Conservation (phyloP, 2,329 filamentous ascomycete species). For the Oidium heveae region DNA sequence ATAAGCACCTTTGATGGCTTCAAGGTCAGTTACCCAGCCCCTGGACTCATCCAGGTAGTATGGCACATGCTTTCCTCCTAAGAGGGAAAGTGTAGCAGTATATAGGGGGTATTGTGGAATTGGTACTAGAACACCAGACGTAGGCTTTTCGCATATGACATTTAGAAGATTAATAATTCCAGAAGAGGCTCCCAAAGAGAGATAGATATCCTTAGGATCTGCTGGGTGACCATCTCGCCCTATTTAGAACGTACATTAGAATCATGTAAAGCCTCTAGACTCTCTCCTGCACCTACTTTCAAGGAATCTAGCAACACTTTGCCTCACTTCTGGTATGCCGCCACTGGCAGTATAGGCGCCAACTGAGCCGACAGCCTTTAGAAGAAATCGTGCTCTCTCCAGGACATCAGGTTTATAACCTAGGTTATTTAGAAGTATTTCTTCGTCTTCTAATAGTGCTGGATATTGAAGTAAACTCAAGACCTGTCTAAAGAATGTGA, state of each 20-base stretch:
- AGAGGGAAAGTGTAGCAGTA: conserved; percentile 67
- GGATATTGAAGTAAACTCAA: conserved; percentile 85
- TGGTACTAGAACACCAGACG: conserved; percentile 69
- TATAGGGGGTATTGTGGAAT: conserved; percentile 98
- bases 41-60: conserved; percentile 79
- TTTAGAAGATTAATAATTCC: conserved; percentile 86
- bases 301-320: conserved; percentile 81
- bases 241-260: conserved; percentile 15
- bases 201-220: conserved; percentile 59
- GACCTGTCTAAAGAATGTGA: conserved; percentile 97
- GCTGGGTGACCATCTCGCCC: conserved; percentile 72
- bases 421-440: conserved; percentile 47
- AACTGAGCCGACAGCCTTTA: conserved; percentile 68
- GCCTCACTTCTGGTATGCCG: conserved; percentile 62
- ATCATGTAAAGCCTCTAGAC: not conserved
- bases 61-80: conserved; percentile 69
- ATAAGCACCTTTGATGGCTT: conserved; percentile 49
- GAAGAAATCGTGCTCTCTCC: conserved; percentile 53
- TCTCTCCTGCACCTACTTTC: conserved; percentile 32
- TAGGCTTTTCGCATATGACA: conserved; percentile 54
- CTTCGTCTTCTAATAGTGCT: conserved; percentile 52
- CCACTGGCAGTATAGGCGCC: conserved; percentile 92
- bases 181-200: conserved; percentile 75
- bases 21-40: conserved; percentile 69
- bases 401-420: conserved; percentile 83